A percentile compares a stretch with the other conserved stretches of the same genome.
Conservation (phyloP, 371 early-diverging fungal genomes). For the Rhizomucor pusillus region DNA sequence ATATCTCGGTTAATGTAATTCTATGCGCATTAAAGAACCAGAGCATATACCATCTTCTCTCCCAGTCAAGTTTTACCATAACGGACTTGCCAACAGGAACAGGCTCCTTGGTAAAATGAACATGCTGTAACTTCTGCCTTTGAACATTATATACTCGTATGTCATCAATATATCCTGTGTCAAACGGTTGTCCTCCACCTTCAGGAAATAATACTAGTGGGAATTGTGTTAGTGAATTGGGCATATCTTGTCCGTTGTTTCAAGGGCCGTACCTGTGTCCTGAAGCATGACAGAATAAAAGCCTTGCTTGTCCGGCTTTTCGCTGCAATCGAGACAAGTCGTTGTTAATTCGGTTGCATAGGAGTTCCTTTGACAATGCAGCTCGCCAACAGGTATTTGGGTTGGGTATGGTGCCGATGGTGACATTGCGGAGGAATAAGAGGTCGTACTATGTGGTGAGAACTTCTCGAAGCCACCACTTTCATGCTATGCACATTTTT, state of each 20-base stretch:
- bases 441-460: too few species aligned
- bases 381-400: constrained; percentile 39
- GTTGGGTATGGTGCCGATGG: constrained; percentile 3
- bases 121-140: constrained; percentile 58
- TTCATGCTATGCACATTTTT: too few species aligned
- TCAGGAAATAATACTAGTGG: constrained; percentile 65
- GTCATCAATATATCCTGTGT: constrained; percentile 62
- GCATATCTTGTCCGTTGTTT: background rate
- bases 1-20: background rate
- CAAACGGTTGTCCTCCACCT: constrained; percentile 74
- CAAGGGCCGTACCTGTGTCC: constrained; percentile 29
- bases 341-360: constrained; percentile 29
- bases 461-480: too few species aligned
- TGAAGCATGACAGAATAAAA: constrained; percentile 36
- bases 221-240: background rate
- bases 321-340: constrained; percentile 33
- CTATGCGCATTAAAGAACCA: background rate
- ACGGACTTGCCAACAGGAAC: constrained; percentile 53
- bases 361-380: constrained; percentile 37
- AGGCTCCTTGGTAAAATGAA: constrained; percentile 59
- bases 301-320: constrained; percentile 40
- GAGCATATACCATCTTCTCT: constrained; percentile 45
- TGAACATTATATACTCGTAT: constrained; percentile 57
- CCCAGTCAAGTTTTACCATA: constrained; percentile 62
- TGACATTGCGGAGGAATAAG: background rate